Evolutionary conservation across 1,139 yeast species (phyloP).

Genomic region (Wickerhamomyces sp.): DNA sequence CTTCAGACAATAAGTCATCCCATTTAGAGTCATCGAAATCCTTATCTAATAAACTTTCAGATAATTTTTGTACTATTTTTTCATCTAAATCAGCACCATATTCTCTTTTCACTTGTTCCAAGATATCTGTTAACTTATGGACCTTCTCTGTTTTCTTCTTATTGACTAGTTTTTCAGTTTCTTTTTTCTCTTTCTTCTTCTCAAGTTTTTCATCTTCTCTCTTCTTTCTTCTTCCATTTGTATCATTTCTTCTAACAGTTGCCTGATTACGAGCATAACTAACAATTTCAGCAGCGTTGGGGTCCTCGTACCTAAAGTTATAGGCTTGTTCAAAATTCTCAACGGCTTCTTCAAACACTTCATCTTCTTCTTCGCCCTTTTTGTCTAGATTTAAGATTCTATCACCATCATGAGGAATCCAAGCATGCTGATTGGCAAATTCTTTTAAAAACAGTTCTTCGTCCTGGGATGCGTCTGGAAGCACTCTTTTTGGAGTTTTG

Average conservation of each 20-base stretch:
- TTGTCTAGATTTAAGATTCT: conserved; percentile 53
- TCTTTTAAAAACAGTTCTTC: conserved; percentile 68
- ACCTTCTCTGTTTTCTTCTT: conserved; percentile 74
- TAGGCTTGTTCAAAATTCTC: conserved; percentile 90
- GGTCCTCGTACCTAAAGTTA: conserved; percentile 92
- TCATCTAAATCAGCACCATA: conserved; percentile 77
- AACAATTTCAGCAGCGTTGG: conserved; percentile 83
- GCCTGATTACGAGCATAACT: conserved; percentile 97
- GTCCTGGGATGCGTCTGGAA: conserved; percentile 70
- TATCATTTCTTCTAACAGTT: conserved; percentile 77
- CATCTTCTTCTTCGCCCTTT: conserved; percentile 46
- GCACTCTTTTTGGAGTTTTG: conserved; percentile 21
- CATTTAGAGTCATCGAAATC: conserved; percentile 91
- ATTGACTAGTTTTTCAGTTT: conserved; percentile 58
- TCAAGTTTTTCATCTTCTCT: conserved; percentile 67
- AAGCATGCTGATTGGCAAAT: conserved; percentile 73
- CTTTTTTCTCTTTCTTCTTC: conserved; percentile 46
- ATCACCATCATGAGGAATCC: conserved; percentile 70
- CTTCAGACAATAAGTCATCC: conserved; percentile 83
- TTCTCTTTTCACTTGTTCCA: conserved; percentile 73
- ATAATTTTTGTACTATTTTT: conserved; percentile 52
- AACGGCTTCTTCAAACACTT: conserved; percentile 86
- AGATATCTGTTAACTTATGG: conserved; percentile 71
- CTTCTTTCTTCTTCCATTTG: conserved; percentile 73
- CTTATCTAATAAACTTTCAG: conserved; percentile 71